phyloP scores from a whole-genome alignment of 1,139 yeast genomes.

The Martiniozyma asiatica region DNA sequence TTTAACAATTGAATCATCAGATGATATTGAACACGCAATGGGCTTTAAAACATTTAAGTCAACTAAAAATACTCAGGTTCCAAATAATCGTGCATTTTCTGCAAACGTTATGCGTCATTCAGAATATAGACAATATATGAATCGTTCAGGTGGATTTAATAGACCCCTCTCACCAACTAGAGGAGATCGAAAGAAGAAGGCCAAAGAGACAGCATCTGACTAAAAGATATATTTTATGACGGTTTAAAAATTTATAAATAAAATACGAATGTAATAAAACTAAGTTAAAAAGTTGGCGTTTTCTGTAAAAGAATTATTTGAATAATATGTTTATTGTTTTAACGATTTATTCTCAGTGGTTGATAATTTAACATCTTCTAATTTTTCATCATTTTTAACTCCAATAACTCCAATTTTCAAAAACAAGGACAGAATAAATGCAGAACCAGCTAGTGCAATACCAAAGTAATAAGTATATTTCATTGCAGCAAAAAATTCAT shows the following conservation, averaged over 20 bases:
- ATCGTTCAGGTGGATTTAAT: constrained; percentile 49
- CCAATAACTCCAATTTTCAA: constrained; percentile 27
- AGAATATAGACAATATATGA: constrained; percentile 57
- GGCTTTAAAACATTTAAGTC: constrained; percentile 53
- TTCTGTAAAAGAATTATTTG: too few relatives aligned
- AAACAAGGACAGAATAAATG: constrained; percentile 24
- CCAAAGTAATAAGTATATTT: constrained; percentile 31
- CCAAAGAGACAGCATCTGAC: background rate
- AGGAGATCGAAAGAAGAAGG: constrained; percentile 10
- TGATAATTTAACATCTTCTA: too few relatives aligned
- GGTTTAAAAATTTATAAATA: background rate
- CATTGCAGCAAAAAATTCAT: constrained; percentile 23
- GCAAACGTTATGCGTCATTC: constrained; percentile 30
- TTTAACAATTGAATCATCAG: too few relatives aligned
- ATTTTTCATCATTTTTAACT: too few relatives aligned
- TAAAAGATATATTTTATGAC: background rate
- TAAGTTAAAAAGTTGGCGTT: too few relatives aligned
- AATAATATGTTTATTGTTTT: too few relatives aligned
- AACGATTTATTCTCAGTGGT: too few relatives aligned
- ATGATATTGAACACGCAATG: constrained; percentile 36
- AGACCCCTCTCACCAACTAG: constrained; percentile 45
- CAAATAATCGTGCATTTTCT: constrained; percentile 38
- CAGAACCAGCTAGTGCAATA: constrained; percentile 24
- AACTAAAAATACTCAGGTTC: constrained; percentile 50
- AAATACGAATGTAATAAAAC: background rate